These are phyloP conservation scores for Pleurotus citrinopileatus DNA, from an alignment of 768 basidiomycete genomes.

Conservation along the genomic window DNA sequence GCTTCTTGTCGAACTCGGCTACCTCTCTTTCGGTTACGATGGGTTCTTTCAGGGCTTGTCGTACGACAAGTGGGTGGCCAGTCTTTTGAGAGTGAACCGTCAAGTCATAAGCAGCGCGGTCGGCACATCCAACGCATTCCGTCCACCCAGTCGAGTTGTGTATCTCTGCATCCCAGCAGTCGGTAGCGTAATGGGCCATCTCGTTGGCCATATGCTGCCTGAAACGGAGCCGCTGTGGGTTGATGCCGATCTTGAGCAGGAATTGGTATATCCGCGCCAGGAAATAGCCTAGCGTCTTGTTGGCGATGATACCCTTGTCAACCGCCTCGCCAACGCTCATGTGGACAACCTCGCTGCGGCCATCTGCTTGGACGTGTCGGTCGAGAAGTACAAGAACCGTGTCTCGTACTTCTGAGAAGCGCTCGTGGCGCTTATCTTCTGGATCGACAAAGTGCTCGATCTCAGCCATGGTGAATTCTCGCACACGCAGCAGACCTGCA, in stretches of 20 bases:
- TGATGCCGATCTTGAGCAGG: constrained; percentile 87
- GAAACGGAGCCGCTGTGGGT: constrained; percentile 82
- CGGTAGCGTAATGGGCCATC: constrained; percentile 99
- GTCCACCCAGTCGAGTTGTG: constrained; percentile 90
- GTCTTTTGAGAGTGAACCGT: constrained; percentile 86
- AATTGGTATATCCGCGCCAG: constrained; percentile 89
- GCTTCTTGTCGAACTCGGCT: constrained; percentile 83
- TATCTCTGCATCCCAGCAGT: constrained; percentile 99
- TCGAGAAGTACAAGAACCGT: constrained; percentile 76
- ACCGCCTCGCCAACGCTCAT: constrained; percentile 92
- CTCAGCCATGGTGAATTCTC: constrained; percentile 99
- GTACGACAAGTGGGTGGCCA: constrained; percentile 80
- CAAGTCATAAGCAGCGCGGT: constrained; percentile 95
- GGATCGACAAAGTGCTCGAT: constrained; percentile 99
- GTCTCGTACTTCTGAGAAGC: constrained; percentile 81
- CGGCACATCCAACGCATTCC: constrained; percentile 98
- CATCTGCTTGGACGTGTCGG: constrained; percentile 77
- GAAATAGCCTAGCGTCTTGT: constrained; percentile 98
- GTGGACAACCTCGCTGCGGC: constrained; percentile 56
- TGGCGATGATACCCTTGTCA: constrained; percentile 81
- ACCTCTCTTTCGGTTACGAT: constrained; percentile 78
- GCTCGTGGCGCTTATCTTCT: constrained; percentile 78
- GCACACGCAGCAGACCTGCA: constrained; percentile 92
- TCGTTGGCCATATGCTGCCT: constrained; percentile 99
- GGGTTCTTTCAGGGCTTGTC: constrained; percentile 83